Percentiles rank a stretch among this genome's conserved stretches.
These are phyloP conservation scores for Chytridiales sp. DNA, from an alignment of 371 early-diverging fungal species.

Conservation along the genomic window DNA sequence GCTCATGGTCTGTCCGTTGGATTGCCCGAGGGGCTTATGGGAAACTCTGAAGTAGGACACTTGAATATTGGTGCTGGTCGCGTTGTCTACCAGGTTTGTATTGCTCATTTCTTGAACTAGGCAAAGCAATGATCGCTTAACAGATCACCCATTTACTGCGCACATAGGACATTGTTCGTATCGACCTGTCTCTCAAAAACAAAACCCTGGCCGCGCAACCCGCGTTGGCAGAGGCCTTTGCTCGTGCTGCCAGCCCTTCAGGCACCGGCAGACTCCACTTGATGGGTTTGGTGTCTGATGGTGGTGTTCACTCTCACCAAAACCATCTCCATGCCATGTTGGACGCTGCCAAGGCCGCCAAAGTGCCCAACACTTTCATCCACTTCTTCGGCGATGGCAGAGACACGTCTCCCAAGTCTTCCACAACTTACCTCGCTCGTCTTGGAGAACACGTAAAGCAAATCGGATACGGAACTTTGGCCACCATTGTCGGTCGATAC, in stretches of 20 bases:
- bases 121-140: background rate
- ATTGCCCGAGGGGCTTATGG: constrained; percentile 97
- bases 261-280: constrained; percentile 92
- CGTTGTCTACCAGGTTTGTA: constrained; percentile 86
- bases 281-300: constrained; percentile 98
- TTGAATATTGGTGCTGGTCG: constrained; percentile 99
- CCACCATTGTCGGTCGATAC: constrained; percentile 96
- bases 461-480: constrained; percentile 81
- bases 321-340: constrained; percentile 87
- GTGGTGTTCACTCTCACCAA: constrained; percentile 99
- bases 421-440: constrained; percentile 54
- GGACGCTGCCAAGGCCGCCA: constrained; percentile 78
- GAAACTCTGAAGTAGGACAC: constrained; percentile 99
- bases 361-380: constrained; percentile 85
- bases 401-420: constrained; percentile 94
- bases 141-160: background rate
- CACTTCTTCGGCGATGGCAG: constrained; percentile 99
- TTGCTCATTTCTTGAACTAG: background rate
- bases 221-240: constrained; percentile 79
- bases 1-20: constrained; percentile 99
- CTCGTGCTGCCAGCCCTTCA: constrained; percentile 68
- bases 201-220: constrained; percentile 59
- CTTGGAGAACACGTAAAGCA: constrained; percentile 60
- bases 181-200: constrained; percentile 84
- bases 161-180: constrained; percentile 92